These are phyloP conservation scores for Thelonectria olida DNA, from an alignment of 2,329 filamentous ascomycete genomes.

Conservation along the genomic window DNA sequence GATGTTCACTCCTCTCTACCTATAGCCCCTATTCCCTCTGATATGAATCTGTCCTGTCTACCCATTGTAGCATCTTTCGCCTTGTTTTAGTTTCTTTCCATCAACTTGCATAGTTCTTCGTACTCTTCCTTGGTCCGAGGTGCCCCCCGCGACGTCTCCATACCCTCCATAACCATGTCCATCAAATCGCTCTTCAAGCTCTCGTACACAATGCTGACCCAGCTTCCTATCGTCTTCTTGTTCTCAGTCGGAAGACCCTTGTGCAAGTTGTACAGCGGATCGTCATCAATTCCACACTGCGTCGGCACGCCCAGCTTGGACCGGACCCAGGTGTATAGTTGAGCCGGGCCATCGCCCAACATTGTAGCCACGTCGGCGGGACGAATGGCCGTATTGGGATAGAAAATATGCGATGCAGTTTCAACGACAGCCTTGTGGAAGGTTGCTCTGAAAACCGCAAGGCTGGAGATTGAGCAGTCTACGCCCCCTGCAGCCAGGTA, in stretches of 20 bases:
- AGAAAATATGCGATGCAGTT: slow-evolving; percentile 36
- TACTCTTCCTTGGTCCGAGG: slow-evolving; percentile 34
- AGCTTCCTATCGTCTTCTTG: slow-evolving; percentile 46
- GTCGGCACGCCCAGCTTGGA: slow-evolving; percentile 38
- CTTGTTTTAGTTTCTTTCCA: slow-evolving; percentile 16
- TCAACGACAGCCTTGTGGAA: slow-evolving; percentile 33
- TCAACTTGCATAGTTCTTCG: slow-evolving; percentile 31
- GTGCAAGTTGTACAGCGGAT: slow-evolving; percentile 39
- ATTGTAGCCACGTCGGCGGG: slow-evolving; percentile 36
- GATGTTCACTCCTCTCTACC: slow-evolving; percentile 12
- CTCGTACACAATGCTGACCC: slow-evolving; percentile 46
- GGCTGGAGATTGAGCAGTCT: slow-evolving; percentile 35
- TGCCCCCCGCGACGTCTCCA: slow-evolving; percentile 30
- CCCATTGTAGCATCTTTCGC: too few relatives aligned
- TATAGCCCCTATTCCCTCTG: neutral
- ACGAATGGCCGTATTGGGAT: slow-evolving; percentile 35
- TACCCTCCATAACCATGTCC: slow-evolving; percentile 40
- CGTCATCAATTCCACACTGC: slow-evolving; percentile 45
- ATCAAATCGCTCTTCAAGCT: slow-evolving; percentile 39
- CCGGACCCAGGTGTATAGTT: slow-evolving; percentile 44
- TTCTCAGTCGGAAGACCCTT: slow-evolving; percentile 31
- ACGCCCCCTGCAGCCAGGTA: slow-evolving; percentile 33
- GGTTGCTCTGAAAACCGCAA: slow-evolving; percentile 33
- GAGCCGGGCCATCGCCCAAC: slow-evolving; percentile 43
- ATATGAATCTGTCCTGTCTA: neutral